These are phyloP conservation scores for Tylopilus sp. DNA, from an alignment of 768 basidiomycete genomes.

Conservation along the genomic window DNA sequence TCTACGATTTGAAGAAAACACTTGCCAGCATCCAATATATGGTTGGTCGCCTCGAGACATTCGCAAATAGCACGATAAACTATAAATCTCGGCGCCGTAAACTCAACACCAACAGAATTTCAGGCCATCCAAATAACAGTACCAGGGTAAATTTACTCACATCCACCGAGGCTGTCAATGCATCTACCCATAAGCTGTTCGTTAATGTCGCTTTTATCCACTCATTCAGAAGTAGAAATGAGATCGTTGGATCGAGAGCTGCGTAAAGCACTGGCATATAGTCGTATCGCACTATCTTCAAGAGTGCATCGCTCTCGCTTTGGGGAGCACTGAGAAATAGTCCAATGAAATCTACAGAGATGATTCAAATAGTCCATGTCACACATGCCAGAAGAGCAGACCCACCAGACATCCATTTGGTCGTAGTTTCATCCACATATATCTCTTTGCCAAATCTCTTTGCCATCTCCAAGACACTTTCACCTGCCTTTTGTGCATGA, in stretches of 20 bases:
- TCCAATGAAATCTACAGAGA: background rate
- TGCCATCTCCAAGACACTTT: background rate
- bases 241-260: background rate
- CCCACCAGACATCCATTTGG: background rate
- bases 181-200: background rate
- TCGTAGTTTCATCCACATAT: background rate
- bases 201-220: background rate
- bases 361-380: background rate
- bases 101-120: background rate
- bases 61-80: background rate
- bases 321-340: background rate
- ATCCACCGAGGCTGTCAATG: background rate
- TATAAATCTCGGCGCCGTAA: background rate
- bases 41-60: background rate
- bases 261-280: too few species aligned
- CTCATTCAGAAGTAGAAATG: background rate
- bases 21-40: background rate
- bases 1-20: background rate
- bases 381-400: background rate
- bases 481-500: background rate
- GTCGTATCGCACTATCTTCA: background rate
- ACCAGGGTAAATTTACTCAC: background rate
- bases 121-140: background rate
- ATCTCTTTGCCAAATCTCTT: background rate
- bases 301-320: background rate